Percentiles rank a stretch among this genome's conserved stretches.
Conservation (phyloP, 768 basidiomycete species). For the Termitomyces sp. region DNA sequence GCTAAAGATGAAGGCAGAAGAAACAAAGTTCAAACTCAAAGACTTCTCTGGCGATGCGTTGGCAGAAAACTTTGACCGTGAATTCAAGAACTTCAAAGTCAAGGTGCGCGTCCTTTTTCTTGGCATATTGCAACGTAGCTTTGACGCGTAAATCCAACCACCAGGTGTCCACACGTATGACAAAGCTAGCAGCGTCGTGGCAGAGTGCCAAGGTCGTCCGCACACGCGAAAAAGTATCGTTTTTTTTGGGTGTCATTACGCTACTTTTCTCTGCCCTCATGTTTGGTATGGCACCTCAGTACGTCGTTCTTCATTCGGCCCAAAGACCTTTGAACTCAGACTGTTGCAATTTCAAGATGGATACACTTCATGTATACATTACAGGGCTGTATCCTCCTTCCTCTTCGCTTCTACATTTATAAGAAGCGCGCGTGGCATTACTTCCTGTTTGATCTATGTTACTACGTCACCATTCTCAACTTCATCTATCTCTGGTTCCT, state of each 20-base stretch:
- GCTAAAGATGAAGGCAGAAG: slow-evolving; percentile 79
- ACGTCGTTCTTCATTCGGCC: slow-evolving; percentile 28
- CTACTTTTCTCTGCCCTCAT: slow-evolving; percentile 80
- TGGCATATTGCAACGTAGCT: background rate
- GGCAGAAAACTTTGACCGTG: slow-evolving; percentile 78
- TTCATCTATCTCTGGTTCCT: slow-evolving; percentile 90
- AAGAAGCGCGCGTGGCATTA: slow-evolving; percentile 95
- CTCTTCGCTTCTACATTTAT: slow-evolving; percentile 80
- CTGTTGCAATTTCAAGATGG: slow-evolving; percentile 51
- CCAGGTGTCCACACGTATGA: slow-evolving; percentile 79
- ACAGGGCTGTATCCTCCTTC: slow-evolving; percentile 75
- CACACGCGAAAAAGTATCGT: slow-evolving; percentile 81
- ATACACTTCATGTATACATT: slow-evolving; percentile 84
- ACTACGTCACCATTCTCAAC: slow-evolving; percentile 90
- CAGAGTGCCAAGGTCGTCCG: slow-evolving; percentile 87
- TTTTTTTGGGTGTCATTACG: slow-evolving; percentile 93
- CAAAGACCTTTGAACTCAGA: slow-evolving; percentile 5
- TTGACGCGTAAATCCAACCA: slow-evolving; percentile 4
- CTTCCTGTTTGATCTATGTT: slow-evolving; percentile 91
- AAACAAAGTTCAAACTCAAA: slow-evolving; percentile 64
- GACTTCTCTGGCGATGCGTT: slow-evolving; percentile 60
- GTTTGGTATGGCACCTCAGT: slow-evolving; percentile 87
- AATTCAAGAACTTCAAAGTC: slow-evolving; percentile 81
- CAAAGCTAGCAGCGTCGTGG: slow-evolving; percentile 79
- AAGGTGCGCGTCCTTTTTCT: slow-evolving; percentile 53